Conservation (phyloP, 2,329 filamentous ascomycete species). For the Fusarium drepaniforme region DNA sequence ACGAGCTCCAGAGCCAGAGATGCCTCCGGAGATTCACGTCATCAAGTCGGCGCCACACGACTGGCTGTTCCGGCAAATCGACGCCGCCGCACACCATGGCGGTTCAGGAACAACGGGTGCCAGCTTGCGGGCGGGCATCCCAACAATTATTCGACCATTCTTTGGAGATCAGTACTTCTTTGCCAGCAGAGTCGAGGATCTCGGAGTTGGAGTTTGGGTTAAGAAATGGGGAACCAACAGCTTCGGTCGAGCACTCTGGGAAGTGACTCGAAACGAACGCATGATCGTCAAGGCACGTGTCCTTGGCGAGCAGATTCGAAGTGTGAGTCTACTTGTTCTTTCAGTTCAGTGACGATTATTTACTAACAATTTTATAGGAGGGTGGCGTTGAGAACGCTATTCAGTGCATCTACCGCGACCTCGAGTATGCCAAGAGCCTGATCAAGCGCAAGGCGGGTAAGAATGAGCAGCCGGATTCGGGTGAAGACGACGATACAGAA, state of each 20-base stretch:
- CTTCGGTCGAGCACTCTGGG: constrained; percentile 90
- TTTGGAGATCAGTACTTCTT: constrained; percentile 99
- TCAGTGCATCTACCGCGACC: constrained; percentile 91
- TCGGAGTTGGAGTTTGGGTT: constrained; percentile 91
- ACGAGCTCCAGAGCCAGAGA: constrained; percentile 71
- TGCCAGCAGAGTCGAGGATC: constrained; percentile 87
- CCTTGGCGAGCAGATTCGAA: constrained; percentile 88
- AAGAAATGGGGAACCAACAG: constrained; percentile 90
- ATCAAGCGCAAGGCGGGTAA: constrained; percentile 75
- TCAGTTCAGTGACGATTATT: background rate
- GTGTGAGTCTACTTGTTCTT: constrained; percentile 64
- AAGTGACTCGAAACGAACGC: constrained; percentile 87
- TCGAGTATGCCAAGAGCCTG: constrained; percentile 90
- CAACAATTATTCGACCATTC: constrained; percentile 95
- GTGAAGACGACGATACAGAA: constrained; percentile 70
- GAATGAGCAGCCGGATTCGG: constrained; percentile 56
- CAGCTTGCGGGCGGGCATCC: constrained; percentile 88
- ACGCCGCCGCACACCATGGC: constrained; percentile 94
- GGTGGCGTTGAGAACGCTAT: constrained; percentile 92
- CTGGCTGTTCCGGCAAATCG: constrained; percentile 95
- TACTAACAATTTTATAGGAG: constrained; percentile 69
- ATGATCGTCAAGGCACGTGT: constrained; percentile 90
- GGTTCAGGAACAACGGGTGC: constrained; percentile 96
- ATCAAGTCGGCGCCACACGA: constrained; percentile 95
- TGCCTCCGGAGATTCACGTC: constrained; percentile 84